A percentile compares a stretch with the other conserved stretches of the same genome.
phyloP scores from a whole-genome alignment of 2,329 filamentous ascomycete genomes.

The Hysterium pulicare region DNA sequence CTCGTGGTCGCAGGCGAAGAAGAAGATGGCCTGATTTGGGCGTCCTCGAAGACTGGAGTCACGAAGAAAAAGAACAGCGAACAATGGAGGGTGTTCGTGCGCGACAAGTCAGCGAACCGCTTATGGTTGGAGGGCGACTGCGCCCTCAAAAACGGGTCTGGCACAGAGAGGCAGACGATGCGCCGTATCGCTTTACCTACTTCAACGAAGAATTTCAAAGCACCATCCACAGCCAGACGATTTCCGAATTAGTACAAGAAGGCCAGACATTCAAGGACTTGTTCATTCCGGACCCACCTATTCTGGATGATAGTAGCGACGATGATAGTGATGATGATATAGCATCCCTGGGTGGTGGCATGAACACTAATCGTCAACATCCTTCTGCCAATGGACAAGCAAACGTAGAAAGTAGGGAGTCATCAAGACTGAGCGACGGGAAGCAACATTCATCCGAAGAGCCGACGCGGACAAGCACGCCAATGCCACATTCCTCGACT shows the following conservation, averaged over 20 bases:
- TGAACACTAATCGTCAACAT: constrained; percentile 10
- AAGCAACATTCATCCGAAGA: constrained; percentile 33
- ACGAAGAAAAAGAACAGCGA: constrained; percentile 82
- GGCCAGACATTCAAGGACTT: constrained; percentile 81
- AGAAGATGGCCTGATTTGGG: constrained; percentile 82
- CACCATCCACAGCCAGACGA: constrained; percentile 93
- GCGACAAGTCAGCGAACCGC: constrained; percentile 90
- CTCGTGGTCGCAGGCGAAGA: constrained; percentile 42
- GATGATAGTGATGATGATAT: constrained; percentile 53
- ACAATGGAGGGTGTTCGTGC: constrained; percentile 73
- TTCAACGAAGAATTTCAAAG: constrained; percentile 97
- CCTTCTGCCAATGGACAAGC: constrained; percentile 24
- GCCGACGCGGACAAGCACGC: constrained; percentile 50
- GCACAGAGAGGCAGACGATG: constrained; percentile 85
- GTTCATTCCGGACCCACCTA: constrained; percentile 78
- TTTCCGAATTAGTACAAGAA: constrained; percentile 85
- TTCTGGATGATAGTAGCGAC: constrained; percentile 61
- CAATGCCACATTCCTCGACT: constrained; percentile 47
- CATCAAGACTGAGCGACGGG: constrained; percentile 28
- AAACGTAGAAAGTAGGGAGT: constrained; percentile 22
- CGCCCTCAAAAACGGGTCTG: constrained; percentile 74
- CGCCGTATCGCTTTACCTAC: constrained; percentile 93
- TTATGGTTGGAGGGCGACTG: constrained; percentile 84
- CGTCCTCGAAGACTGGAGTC: constrained; percentile 84
- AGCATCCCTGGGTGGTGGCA: constrained; percentile 8